Percentiles rank a stretch among this genome's conserved stretches.
Conservation (phyloP, 768 basidiomycete species). For the Leccinum variicolor region DNA sequence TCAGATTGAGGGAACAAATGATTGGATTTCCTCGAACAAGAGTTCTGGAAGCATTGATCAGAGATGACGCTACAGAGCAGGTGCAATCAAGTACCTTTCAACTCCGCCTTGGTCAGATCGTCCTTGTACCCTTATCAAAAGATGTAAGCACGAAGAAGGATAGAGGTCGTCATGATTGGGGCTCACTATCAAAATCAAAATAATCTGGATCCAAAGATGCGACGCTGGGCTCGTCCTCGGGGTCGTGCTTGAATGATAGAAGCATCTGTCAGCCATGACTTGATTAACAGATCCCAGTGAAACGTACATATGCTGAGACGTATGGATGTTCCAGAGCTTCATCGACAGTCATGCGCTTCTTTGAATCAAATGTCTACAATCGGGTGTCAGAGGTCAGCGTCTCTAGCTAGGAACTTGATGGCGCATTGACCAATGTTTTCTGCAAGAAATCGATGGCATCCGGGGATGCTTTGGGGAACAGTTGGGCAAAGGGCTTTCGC, state of each 20-base stretch:
- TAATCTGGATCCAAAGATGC: constrained; percentile 77
- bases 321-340: constrained; percentile 83
- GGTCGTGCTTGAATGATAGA: constrained; percentile 57
- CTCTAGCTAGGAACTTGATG: constrained; percentile 26
- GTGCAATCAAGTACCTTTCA: constrained; percentile 44
- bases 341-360: constrained; percentile 79
- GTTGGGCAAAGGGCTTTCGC: constrained; percentile 59
- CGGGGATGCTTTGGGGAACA: constrained; percentile 76
- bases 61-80: background rate
- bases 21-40: constrained; percentile 79
- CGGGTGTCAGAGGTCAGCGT: background rate
- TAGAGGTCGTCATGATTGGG: background rate
- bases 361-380: constrained; percentile 78
- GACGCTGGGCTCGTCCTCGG: constrained; percentile 86
- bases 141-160: constrained; percentile 3
- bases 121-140: constrained; percentile 60
- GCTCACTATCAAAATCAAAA: constrained; percentile 86
- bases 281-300: background rate
- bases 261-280: background rate
- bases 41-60: constrained; percentile 42
- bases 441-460: constrained; percentile 71
- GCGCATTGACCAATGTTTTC: constrained; percentile 56
- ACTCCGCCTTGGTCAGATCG: constrained; percentile 68
- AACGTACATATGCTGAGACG: constrained; percentile 66
- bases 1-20: constrained; percentile 66